These are phyloP conservation scores for Chalciporus sp. DNA, from an alignment of 1,284 basidiomycete species.

Conservation along the genomic window DNA sequence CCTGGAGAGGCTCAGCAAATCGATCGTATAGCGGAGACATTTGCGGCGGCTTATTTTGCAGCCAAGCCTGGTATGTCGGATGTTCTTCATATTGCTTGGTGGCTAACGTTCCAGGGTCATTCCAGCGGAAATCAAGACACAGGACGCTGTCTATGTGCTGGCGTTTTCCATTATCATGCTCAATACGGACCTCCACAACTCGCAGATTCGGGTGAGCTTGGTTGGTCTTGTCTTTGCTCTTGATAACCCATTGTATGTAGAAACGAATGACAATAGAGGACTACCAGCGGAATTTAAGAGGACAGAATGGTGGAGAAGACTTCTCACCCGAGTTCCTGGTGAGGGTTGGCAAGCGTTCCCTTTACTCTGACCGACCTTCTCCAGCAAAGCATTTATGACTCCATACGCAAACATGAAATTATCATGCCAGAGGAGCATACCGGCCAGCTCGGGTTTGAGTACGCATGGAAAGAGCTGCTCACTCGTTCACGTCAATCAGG, in stretches of 20 bases:
- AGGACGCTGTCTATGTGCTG: conserved; percentile 94
- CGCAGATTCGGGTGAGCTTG: conserved; percentile 81
- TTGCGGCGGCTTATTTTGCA: conserved; percentile 90
- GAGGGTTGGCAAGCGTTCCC: conserved; percentile 26
- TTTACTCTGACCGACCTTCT: conserved; percentile 8
- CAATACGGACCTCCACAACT: conserved; percentile 97
- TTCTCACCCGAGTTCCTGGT: conserved; percentile 89
- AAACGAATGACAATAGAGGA: conserved; percentile 98
- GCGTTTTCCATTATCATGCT: conserved; percentile 98
- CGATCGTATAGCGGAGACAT: conserved; percentile 91
- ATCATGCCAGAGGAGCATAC: conserved; percentile 98
- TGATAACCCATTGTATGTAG: conserved; percentile 41
- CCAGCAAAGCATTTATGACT: conserved; percentile 90
- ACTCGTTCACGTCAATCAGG: conserved; percentile 81
- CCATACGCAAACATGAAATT: conserved; percentile 93
- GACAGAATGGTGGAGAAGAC: conserved; percentile 87
- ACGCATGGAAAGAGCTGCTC: conserved; percentile 97
- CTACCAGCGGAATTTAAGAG: conserved; percentile 90
- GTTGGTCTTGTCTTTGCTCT: conserved; percentile 1
- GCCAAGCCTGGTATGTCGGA: conserved; percentile 66
- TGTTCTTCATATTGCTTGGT: not conserved
- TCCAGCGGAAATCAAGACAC: conserved; percentile 82
- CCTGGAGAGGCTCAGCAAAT: conserved; percentile 98
- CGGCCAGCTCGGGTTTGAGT: conserved; percentile 97
- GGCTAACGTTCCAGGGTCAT: conserved; percentile 13